Evolutionary conservation across 257 asterid species (phyloP).

Genomic region (Solanum peruvianum): DNA sequence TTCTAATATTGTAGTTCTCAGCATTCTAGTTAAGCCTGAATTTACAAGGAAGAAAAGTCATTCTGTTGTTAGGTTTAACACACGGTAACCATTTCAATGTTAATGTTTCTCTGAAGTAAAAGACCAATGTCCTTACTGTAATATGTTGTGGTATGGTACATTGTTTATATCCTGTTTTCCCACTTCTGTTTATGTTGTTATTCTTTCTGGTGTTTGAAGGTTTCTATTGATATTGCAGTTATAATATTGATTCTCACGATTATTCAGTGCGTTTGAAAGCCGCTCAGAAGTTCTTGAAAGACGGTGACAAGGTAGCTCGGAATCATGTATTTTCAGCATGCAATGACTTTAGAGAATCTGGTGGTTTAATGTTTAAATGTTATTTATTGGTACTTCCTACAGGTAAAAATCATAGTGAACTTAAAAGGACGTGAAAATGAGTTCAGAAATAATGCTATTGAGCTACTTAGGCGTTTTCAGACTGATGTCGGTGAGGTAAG

Average conservation of each 20-base stretch:
- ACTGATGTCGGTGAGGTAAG: slow-evolving; percentile 80
- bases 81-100: neutral
- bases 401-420: slow-evolving; percentile 88
- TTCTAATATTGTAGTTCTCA: neutral
- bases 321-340: neutral
- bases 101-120: neutral
- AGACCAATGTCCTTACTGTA: neutral
- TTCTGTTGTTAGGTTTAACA: neutral
- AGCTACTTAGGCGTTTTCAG: slow-evolving; percentile 79
- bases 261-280: slow-evolving; percentile 89
- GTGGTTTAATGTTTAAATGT: neutral
- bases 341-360: neutral
- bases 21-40: neutral
- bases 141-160: neutral
- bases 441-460: slow-evolving; percentile 79
- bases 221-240: slow-evolving; percentile 39
- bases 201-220: neutral
- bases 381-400: slow-evolving; percentile 4
- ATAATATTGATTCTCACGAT: slow-evolving; percentile 89
- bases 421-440: slow-evolving; percentile 93
- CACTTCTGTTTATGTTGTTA: neutral
- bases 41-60: neutral
- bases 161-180: neutral
- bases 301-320: slow-evolving; percentile 81
- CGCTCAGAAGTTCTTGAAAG: slow-evolving; percentile 77